Evolutionary conservation across 2,329 filamentous ascomycete genomes (phyloP), one percentile per base, ranked within the genome.

Genomic region (Teratosphaeria zuluensis): DNA sequence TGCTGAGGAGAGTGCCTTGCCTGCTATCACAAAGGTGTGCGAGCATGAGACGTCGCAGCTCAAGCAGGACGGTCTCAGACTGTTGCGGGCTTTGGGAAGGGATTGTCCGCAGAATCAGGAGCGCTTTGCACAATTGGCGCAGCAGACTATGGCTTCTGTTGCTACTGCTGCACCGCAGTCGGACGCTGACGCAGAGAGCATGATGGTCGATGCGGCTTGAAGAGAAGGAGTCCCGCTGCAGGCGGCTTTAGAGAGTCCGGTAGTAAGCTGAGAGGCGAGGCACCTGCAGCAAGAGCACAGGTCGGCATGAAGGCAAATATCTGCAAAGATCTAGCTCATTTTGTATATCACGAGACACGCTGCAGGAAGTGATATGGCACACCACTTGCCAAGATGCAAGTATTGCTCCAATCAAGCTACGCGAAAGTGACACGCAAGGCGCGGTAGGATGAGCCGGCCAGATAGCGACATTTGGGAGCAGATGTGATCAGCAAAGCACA

Each of bases 1-100:
- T 16, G 51, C 46, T 5, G 59, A 63, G 24, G 58, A 35, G 11
- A 24, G 53, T 5, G 61, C 65, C 9, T n/a, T 54, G 51, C 31
- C 54, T 28, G 63, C 64, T 4, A 33, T 71, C 12, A 56, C 58
- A 32, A 55, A 53, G 14, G 56, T 72, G 16, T 69, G 64, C 48
- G 58, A 61, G 11, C 66, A 68, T 56, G 58, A 61, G 9, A 65
- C 62, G 55, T 61, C 64, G 12, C 61, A 69, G 55, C 57, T 71
- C 19, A 63, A 63, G 56, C 62, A 70, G 38, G 65, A 65, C 33
- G 65, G 66, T 24, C 54, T 67, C 30, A 63, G 61, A 57, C 59
- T 71, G 11, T 59, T 71, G n/a, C 65, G 61, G 30, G 66, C 66
- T 5, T 60, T 71, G 2, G 69, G 69, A 4, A 64, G 62, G 38